These are phyloP conservation scores for Metarhizium album DNA, from an alignment of 2,329 filamentous ascomycete genomes.

Conservation along the genomic window DNA sequence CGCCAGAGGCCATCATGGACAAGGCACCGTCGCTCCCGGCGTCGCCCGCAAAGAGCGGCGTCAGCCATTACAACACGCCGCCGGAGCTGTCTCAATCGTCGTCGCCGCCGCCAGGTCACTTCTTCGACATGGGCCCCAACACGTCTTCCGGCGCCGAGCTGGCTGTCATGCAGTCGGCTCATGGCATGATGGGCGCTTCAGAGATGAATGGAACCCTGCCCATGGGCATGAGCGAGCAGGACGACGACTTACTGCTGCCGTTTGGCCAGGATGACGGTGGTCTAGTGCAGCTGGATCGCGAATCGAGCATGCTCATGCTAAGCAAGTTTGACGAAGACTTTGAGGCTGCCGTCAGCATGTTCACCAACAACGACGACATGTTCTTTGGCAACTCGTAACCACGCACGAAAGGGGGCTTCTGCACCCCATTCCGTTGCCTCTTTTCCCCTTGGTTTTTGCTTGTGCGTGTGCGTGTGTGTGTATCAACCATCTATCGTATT, in stretches of 20 bases:
- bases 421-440: not conserved
- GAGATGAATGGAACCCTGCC: constrained; percentile 22
- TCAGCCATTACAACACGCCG: constrained; percentile 45
- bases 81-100: constrained; percentile 51
- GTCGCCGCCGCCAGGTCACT: constrained; percentile 40
- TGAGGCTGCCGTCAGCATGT: constrained; percentile 38
- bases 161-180: constrained; percentile 17
- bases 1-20: constrained; percentile 34
- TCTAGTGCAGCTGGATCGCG: constrained; percentile 32
- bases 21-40: constrained; percentile 24
- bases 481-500: constrained; percentile 2
- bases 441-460: no score
- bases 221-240: constrained; percentile 25
- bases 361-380: constrained; percentile 38
- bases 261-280: constrained; percentile 31
- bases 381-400: constrained; percentile 34
- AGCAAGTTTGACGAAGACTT: constrained; percentile 45
- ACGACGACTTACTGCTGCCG: constrained; percentile 33
- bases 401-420: not conserved
- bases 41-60: constrained; percentile 40
- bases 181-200: constrained; percentile 22
- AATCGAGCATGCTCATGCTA: constrained; percentile 38
- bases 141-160: constrained; percentile 19
- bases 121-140: constrained; percentile 36
- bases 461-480: no score